Evolutionary conservation across 768 basidiomycete genomes (phyloP), one percentile per base, ranked within the genome.

Genomic region (Trametes gibbosa): DNA sequence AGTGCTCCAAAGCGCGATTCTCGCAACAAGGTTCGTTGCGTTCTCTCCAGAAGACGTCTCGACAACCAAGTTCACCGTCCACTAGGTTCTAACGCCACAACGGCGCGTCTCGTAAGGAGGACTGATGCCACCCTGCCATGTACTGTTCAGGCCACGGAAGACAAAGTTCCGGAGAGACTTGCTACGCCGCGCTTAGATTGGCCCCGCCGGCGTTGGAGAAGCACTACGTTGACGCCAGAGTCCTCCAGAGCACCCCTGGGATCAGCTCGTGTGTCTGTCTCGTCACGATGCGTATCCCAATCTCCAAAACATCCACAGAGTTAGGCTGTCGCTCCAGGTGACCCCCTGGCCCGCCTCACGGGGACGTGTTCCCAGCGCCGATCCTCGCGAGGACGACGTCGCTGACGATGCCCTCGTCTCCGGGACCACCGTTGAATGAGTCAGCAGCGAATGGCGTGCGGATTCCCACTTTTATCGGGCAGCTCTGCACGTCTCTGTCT

Each of bases 61-160:
- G 46, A 17, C 25, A 32, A n/a, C n/a, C 46, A 48, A 27, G 46
- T 32, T 19, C 25, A 48, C 7, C 46, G 46, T 19, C 34, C 49
- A 12, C 9, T 39, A 49, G 39, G 39, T 29, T 40, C 37, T 34
- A 23, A 40, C 37, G 47, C 21, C 47, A 23, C 55, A 7, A 29
- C 14, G 19, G 47, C 14, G 48, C 39, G 37, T 39, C 17, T 14
- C 40, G 25, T 42, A 27, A 32, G 10, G 46, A 10, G 39, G 55
- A 56, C 55, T 56, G 47, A 41, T 56, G 55, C 10, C 55, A 49
- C 55, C 55, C 35, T 21, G 14, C 32, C 39, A 29, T 48, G 12
- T 16, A 25, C 10, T n/a, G 10, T 6, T 12, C 29, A 32, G 29
- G 29, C 37, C 37, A 14, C 17, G 3, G 17, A 48, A 24, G 35